phyloP scores from a whole-genome alignment of 768 basidiomycete genomes.

The Boletus vermiculosoides region DNA sequence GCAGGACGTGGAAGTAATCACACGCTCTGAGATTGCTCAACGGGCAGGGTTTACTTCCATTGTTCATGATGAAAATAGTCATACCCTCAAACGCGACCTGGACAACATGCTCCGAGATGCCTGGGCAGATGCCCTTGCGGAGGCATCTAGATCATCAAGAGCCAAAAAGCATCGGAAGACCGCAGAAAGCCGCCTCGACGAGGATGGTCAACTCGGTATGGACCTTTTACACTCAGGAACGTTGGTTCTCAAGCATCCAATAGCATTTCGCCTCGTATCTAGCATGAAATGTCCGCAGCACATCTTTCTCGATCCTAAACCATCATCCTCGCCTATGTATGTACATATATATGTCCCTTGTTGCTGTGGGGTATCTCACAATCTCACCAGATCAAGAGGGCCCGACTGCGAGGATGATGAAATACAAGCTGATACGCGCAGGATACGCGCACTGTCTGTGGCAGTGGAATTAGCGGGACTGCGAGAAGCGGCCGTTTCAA shows the following conservation, averaged over 20 bases:
- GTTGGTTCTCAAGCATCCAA: background rate
- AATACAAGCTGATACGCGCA: constrained; percentile 43
- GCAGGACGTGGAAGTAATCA: constrained; percentile 32
- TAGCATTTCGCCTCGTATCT: constrained; percentile 54
- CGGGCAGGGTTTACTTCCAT: constrained; percentile 5
- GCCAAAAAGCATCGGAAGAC: constrained; percentile 5
- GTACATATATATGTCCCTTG: constrained; percentile 30
- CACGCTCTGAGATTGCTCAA: constrained; percentile 36
- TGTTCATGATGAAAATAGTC: constrained; percentile 6
- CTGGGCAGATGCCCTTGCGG: constrained; percentile 19
- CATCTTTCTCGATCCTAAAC: constrained; percentile 45
- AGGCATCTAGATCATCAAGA: background rate
- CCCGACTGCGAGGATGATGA: constrained; percentile 51
- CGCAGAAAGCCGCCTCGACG: background rate
- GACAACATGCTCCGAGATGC: constrained; percentile 22
- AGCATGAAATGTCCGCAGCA: constrained; percentile 27
- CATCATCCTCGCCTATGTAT: constrained; percentile 39
- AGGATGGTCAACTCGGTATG: constrained; percentile 1
- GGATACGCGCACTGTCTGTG: constrained; percentile 36
- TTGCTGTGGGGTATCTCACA: background rate
- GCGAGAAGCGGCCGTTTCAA: constrained; percentile 21
- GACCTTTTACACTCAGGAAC: background rate
- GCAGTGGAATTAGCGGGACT: constrained; percentile 38
- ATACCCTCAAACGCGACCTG: constrained; percentile 20
- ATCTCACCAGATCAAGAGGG: constrained; percentile 40